Evolutionary conservation across 2,329 filamentous ascomycete genomes (phyloP), one percentile per base, ranked within the genome.

Genomic region (Ophiostoma sp.): DNA sequence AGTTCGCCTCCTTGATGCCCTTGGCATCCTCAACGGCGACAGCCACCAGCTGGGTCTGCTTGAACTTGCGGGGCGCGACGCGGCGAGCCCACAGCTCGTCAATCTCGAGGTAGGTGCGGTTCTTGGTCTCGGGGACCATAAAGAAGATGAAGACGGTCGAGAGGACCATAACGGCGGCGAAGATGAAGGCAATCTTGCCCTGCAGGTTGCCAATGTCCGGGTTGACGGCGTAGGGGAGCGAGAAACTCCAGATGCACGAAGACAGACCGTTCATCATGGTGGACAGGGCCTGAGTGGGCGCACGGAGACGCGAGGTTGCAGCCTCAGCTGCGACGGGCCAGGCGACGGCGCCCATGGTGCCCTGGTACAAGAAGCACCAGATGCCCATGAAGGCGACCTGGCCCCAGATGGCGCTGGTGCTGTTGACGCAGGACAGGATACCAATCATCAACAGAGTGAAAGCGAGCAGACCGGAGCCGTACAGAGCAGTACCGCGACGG

Each of bases 331-430:
- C 36, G 19, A 76, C 74, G 12, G 74, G 72, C 76, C 76, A 82
- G 3, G 79, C 79, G 1, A 78, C 80, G 0, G 80, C 77, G 11
- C 82, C 82, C n/a, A 83, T 81, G n/a, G 80, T 81, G 52, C 79
- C 77, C 36, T 80, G 73, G 69, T 80, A 82, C 66, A 80, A 74
- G 64, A 73, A 73, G 57, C 42, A 78, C 71, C 79, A 82, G 19
- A 81, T 59, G 11, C 78, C 75, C 25, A 82, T 78, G 71, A 81
- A 76, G 2, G 76, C 77, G 71, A 76, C 74, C 55, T 75, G 74
- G 15, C 70, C 74, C 61, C 69, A 74, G 72, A 75, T 74, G 33
- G 75, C 74, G 15, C 71, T 63, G 25, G 50, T 28, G 5, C 39
- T 33, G 3, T 71, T 28, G 59, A 74, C 39, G 31, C 61, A 74